Conservation (phyloP, 2,329 filamentous ascomycete genomes). For the Aotearoamyces nothofagi region DNA sequence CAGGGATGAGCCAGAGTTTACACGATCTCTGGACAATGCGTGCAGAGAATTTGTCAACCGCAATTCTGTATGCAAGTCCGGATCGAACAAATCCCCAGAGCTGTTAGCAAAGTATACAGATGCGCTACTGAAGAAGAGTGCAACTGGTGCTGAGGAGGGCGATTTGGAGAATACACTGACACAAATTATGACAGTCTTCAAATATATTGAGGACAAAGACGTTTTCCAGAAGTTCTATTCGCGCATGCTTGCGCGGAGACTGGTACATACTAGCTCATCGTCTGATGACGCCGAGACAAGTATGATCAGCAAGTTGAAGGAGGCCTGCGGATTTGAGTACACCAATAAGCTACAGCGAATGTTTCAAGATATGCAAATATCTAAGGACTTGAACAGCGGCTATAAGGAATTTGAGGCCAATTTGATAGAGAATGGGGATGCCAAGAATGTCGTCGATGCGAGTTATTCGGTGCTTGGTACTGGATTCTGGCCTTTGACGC, state of each 20-base stretch:
- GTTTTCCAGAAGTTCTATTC: conserved; percentile 99
- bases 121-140: conserved; percentile 80
- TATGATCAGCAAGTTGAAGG: conserved; percentile 99
- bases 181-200: conserved; percentile 99
- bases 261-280: conserved; percentile 89
- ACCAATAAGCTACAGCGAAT: conserved; percentile 99
- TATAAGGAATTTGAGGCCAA: conserved; percentile 68
- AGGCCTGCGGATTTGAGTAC: conserved; percentile 96
- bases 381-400: conserved; percentile 83
- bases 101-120: conserved; percentile 92
- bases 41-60: conserved; percentile 97
- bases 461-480: conserved; percentile 89
- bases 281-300: conserved; percentile 96
- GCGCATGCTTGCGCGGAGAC: conserved; percentile 82
- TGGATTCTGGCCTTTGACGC: conserved; percentile 87
- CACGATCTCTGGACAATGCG: conserved; percentile 87
- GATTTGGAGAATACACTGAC: conserved; percentile 79
- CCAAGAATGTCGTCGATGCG: conserved; percentile 61
- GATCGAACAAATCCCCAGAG: conserved; percentile 88
- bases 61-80: conserved; percentile 88
- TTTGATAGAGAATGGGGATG: conserved; percentile 42
- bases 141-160: conserved; percentile 82
- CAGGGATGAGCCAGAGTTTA: conserved; percentile 91
- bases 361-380: conserved; percentile 99
- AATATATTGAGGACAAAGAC: conserved; percentile 99